Evolutionary conservation across 352 stramenopile genomes (phyloP).

Genomic region (Albugo laibachii): DNA sequence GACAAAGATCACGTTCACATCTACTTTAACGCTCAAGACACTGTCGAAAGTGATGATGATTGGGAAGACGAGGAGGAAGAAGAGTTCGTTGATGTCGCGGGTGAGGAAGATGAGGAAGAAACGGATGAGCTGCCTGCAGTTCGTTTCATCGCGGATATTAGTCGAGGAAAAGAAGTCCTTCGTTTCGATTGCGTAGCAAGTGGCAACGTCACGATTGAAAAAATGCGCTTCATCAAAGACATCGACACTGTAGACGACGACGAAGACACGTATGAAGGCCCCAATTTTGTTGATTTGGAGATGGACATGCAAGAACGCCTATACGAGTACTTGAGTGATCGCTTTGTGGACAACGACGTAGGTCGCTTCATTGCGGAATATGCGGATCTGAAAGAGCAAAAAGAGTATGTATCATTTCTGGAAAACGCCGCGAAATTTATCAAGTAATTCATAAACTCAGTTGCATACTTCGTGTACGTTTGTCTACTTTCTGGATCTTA

Average conservation of each 20-base stretch:
- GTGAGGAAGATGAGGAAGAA: conserved; percentile 29
- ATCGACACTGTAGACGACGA: conserved; percentile 29
- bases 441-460: conserved; percentile 19
- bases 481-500: not conserved
- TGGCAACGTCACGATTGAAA: conserved; percentile 62
- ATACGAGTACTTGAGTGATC: conserved; percentile 54
- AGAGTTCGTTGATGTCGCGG: conserved; percentile 20
- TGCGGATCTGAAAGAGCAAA: conserved; percentile 70
- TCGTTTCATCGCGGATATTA: conserved; percentile 55
- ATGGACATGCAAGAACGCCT: conserved; percentile 70
- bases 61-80: conserved; percentile 25
- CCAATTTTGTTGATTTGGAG: conserved; percentile 66
- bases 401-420: conserved; percentile 66
- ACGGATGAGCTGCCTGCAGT: conserved; percentile 58
- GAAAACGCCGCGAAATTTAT: conserved; percentile 43
- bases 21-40: conserved; percentile 65
- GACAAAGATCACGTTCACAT: conserved; percentile 37
- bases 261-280: conserved; percentile 53
- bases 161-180: conserved; percentile 44
- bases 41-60: conserved; percentile 44
- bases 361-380: conserved; percentile 74
- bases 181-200: conserved; percentile 69
- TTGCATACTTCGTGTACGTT: not conserved
- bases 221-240: conserved; percentile 43
- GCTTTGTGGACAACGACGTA: conserved; percentile 64